Evolutionary conservation across 768 basidiomycete genomes (phyloP), one percentile per base, ranked within the genome.

Genomic region (Tylopilus sp.): DNA sequence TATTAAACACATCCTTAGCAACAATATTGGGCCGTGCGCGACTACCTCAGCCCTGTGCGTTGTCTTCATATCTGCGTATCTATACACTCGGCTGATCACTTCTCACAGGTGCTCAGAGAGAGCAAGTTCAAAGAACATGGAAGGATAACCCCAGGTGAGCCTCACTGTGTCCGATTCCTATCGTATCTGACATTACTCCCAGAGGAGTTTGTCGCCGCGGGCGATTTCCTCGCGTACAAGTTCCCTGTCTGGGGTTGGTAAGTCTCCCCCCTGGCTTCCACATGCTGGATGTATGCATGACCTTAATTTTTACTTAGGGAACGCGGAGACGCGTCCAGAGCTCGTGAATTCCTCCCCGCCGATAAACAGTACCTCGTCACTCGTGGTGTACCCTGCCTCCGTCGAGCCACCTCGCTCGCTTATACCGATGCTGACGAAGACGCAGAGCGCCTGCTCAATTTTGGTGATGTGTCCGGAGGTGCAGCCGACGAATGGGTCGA

Each of bases 51-150:
- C 61, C 91, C 90, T 18, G 91, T 91, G 71, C 69, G 87, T 73
- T 58, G 44, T 25, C n/a, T n/a, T 42, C 11, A 13, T 31, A 43
- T 53, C 57, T 55, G 43, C 10, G 46, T 36, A 51, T 59, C 55
- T 55, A 15, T 50, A 12, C 38, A 33, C 67, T 62, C 64, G 55
- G 36, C 65, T 70, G 55, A 69, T 55, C 61, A 8, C 7, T 56
- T 58, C 39, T 56, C 26, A 4, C 69, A 97, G 93, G 94, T 99
- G 21, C 81, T 98, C 58, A 91, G 86, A 65, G 95, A 98, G 74
- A 93, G 90, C 75, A 98, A 98, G 70, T 99, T 99, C 79, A 98
- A 95, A 70, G 97, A 99, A 70, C 91, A 95, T 63, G 97, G 97
- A 7, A 80, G 95, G 48, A 95, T 98, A 60, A 97, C 90, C 17